Base-by-base conservation (phyloP, 495 filamentous ascomycete genomes). In the Tuber calosporum region DNA sequence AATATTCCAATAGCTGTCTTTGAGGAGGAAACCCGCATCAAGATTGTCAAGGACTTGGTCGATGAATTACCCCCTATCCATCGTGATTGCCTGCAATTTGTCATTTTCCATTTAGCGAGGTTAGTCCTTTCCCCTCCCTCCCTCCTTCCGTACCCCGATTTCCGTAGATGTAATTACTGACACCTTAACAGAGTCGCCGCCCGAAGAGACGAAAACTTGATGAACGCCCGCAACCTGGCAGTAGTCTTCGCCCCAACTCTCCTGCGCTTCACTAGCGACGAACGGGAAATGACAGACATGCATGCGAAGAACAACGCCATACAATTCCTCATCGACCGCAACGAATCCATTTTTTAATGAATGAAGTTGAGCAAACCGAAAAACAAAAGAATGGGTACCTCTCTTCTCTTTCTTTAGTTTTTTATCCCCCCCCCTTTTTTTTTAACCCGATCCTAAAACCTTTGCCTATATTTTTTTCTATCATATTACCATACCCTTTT, bases 181-280 rank as follows among this genome's bases (percentile, higher is more conserved):
- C 53, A 2, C 22, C 37, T 40, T 53, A 39, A 66, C 70, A 89
- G 94, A 43, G 96, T 99, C 36, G 92, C 96, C 41, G 86, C 88
- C 68, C 88, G 91, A 73, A 90, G 94, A 80, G 85, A 86, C 22
- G 91, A 95, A 79, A 99, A 99, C 80, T 73, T 88, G 83, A 99
- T 99, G 96, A 95, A 92, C 30, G 91, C 94, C 45, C 89, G 92
- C 81, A 99, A 99, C 78, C 85, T 98, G 48, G 93, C 96, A 7
- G 96, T 99, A 72, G 96, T 99, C 39, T 99, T 99, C 79, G 96
- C 96, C 38, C 96, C 96, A 37, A 99, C 96, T 11, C 93, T 99
- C 74, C 95, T 99, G 91, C 87, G 95, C 69, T 93, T 96, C 37
- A 85, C 89, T 81, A 93, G 89, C 75, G 84, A 97, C 76, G 92